A percentile compares a stretch with the other conserved stretches of the same genome.
Conservation (phyloP, 2,329 filamentous ascomycete genomes). For the Amylocarpus encephaloides region DNA sequence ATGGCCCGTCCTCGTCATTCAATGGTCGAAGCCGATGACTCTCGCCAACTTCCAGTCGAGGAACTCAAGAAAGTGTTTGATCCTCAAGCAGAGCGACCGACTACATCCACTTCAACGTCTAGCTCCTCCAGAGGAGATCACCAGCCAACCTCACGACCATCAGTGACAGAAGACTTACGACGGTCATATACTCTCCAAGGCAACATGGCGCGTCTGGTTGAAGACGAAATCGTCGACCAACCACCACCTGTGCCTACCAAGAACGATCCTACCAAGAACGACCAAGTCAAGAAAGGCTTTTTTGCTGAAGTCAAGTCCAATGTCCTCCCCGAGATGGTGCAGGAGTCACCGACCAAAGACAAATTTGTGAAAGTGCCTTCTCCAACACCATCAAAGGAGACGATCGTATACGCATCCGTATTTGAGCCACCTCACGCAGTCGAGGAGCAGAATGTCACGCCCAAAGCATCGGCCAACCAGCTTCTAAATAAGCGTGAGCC, state of each 20-base stretch:
- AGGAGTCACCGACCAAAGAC: not conserved
- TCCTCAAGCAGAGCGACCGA: not conserved
- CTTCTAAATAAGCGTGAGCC: not conserved
- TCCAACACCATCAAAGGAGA: not conserved
- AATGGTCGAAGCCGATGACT: not conserved
- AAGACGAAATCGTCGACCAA: not conserved
- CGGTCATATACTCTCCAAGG: not conserved
- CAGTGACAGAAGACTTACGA: not conserved
- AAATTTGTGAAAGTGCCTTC: not conserved
- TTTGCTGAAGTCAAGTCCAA: slow-evolving; percentile 1
- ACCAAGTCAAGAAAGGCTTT: slow-evolving; percentile 4
- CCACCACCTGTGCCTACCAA: not conserved
- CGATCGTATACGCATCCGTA: not conserved
- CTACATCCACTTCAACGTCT: not conserved
- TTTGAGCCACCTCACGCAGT: not conserved
- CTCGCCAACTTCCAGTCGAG: not conserved
- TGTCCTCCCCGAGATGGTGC: slow-evolving; percentile 3
- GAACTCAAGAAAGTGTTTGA: not conserved
- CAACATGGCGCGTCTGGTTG: not conserved
- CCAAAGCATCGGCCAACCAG: not conserved
- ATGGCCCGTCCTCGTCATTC: not conserved
- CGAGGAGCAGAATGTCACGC: not conserved
- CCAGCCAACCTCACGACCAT: not conserved
- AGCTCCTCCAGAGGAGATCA: not conserved
- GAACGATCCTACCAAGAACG: not conserved